Conservation (phyloP, 202 grass and related monocot species). For the Hordeum pubiflorum region DNA sequence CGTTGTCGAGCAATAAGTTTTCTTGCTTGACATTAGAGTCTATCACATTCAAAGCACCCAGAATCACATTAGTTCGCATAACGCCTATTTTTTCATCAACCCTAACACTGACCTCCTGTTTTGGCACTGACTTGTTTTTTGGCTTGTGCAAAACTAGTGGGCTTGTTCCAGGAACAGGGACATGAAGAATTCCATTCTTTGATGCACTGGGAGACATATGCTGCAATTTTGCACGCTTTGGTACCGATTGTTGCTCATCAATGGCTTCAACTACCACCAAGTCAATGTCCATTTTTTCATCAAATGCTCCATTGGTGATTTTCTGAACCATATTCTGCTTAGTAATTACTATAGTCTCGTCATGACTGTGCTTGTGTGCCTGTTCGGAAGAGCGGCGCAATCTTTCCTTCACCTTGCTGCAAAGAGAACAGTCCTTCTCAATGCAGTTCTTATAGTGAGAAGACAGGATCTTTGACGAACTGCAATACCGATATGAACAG, state of each 20-base stretch:
- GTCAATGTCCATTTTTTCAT: conserved; percentile 46
- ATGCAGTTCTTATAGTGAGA: conserved; percentile 55
- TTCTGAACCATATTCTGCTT: conserved; percentile 23
- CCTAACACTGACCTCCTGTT: conserved; percentile 37
- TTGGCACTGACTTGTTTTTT: conserved; percentile 31
- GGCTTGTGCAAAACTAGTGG: conserved; percentile 32
- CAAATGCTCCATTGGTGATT: conserved; percentile 24
- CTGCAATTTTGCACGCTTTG: conserved; percentile 54
- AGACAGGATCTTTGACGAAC: conserved; percentile 33
- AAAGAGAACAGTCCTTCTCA: conserved; percentile 49
- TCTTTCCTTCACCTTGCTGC: conserved; percentile 37
- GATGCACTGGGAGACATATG: conserved; percentile 21
- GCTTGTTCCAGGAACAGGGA: conserved; percentile 26
- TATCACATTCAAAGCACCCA: neutral
- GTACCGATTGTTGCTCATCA: conserved; percentile 40
- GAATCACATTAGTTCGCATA: conserved; percentile 24
- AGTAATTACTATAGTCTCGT: conserved; percentile 3
- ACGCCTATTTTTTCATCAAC: conserved; percentile 22
- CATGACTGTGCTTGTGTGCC: neutral
- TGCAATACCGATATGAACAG: conserved; percentile 46
- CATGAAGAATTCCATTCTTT: conserved; percentile 29
- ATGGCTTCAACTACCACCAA: conserved; percentile 38
- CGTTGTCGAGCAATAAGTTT: conserved; percentile 30
- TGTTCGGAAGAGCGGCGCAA: conserved; percentile 29
- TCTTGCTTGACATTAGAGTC: conserved; percentile 43